Conservation (phyloP, 192 early-diverging fungal genomes). For the Coemansia sp. region DNA sequence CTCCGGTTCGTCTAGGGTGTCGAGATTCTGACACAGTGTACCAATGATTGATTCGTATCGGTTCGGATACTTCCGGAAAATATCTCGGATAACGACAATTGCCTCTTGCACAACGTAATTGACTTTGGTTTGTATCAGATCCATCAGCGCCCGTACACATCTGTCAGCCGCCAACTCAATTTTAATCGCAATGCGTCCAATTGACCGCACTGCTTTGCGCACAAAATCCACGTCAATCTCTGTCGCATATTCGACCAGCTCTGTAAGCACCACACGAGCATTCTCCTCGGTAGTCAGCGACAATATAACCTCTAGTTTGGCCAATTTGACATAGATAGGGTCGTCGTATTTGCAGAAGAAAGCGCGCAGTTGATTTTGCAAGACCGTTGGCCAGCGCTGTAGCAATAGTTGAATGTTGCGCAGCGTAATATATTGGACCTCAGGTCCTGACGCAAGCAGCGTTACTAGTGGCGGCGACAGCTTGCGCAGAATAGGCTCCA, state of each 20-base stretch:
- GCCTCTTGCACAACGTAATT: conserved; percentile 99
- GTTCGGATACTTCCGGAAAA: conserved; percentile 98
- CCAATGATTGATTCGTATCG: conserved; percentile 93
- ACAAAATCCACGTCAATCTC: conserved; percentile 99
- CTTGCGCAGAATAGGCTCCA: conserved; percentile 74
- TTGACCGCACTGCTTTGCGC: conserved; percentile 89
- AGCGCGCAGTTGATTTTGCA: conserved; percentile 93
- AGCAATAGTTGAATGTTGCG: conserved; percentile 95
- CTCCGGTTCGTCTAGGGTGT: conserved; percentile 94
- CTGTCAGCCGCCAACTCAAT: conserved; percentile 83
- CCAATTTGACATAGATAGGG: conserved; percentile 97
- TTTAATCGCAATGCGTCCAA: conserved; percentile 97
- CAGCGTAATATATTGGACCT: conserved; percentile 96
- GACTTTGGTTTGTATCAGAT: conserved; percentile 94
- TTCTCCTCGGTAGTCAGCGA: conserved; percentile 80
- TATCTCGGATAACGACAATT: conserved; percentile 96
- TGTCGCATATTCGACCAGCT: conserved; percentile 91
- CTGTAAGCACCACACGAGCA: conserved; percentile 83
- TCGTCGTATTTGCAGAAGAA: conserved; percentile 99
- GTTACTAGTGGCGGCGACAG: conserved; percentile 94
- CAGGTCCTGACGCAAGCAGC: conserved; percentile 80
- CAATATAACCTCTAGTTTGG: conserved; percentile 95
- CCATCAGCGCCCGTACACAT: conserved; percentile 84
- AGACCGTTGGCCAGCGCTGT: conserved; percentile 83
- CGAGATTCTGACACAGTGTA: conserved; percentile 92